phyloP scores from a whole-genome alignment of 2,329 filamentous ascomycete species.

The Zymoseptoria passerinii region DNA sequence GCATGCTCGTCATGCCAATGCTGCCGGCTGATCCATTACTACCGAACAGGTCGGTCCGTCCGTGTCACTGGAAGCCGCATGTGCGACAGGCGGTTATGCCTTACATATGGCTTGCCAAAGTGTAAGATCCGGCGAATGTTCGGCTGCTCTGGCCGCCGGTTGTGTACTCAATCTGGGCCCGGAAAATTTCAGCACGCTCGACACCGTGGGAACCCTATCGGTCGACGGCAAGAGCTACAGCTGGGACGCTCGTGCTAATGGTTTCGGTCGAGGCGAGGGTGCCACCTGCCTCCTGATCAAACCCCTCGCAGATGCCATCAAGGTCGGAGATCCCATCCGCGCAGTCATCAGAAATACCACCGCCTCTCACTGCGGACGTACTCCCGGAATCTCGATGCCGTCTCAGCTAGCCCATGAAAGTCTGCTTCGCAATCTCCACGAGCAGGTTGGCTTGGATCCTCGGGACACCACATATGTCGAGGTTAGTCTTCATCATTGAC shows the following conservation, averaged over 20 bases:
- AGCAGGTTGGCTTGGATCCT: neutral
- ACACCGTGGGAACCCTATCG: neutral
- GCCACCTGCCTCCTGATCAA: conserved; percentile 42
- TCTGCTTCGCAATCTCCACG: neutral
- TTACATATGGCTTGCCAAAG: conserved; percentile 1
- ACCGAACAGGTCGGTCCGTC: too few species aligned
- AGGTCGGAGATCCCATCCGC: conserved; percentile 38
- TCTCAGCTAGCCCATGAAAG: conserved; percentile 7
- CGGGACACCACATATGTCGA: conserved; percentile 3
- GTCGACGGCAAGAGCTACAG: conserved; percentile 10
- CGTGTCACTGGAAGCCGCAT: conserved; percentile 9
- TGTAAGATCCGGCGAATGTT: neutral
- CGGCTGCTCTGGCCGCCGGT: too few species aligned
- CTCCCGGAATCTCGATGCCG: conserved; percentile 25
- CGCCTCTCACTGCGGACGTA: conserved; percentile 29
- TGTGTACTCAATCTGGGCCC: too few species aligned
- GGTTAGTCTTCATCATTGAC: too few species aligned
- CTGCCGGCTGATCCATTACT: too few species aligned
- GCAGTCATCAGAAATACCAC: conserved; percentile 26
- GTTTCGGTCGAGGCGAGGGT: conserved; percentile 48
- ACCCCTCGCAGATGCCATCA: conserved; percentile 38
- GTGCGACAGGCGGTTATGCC: conserved; percentile 11
- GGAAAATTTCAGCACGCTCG: too few species aligned
- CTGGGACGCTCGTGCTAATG: conserved; percentile 36
- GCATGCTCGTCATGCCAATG: too few species aligned